phyloP scores from a whole-genome alignment of 2,329 filamentous ascomycete genomes.

The Talaromyces verruculosus region DNA sequence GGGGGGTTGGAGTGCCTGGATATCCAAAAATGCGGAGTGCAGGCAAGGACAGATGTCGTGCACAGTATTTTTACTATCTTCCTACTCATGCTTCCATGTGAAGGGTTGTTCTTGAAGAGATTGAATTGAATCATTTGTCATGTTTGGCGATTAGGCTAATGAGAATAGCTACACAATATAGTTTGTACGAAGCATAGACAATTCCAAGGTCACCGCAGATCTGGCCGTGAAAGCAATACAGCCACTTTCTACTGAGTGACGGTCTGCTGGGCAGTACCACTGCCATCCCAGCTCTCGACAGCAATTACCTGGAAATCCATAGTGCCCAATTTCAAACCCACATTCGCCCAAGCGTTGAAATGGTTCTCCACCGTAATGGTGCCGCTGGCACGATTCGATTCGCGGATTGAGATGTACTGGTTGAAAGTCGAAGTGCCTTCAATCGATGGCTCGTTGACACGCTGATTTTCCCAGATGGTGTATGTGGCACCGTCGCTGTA shows the following conservation, averaged over 20 bases:
- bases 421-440: conserved; percentile 43
- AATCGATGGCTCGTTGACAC: conserved; percentile 44
- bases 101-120: background rate
- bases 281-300: conserved; percentile 35
- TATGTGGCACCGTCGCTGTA: conserved; percentile 40
- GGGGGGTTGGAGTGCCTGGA: background rate
- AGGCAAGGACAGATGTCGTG: background rate
- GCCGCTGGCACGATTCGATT: conserved; percentile 35
- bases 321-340: conserved; percentile 36
- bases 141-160: background rate
- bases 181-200: background rate
- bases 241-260: background rate
- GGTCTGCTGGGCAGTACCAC: background rate
- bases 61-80: background rate
- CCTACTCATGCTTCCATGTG: background rate
- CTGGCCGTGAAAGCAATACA: background rate
- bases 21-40: background rate
- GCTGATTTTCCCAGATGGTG: conserved; percentile 39
- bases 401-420: conserved; percentile 47
- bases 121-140: background rate
- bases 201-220: background rate
- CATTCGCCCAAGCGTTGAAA: conserved; percentile 38
- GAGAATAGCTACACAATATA: background rate
- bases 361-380: conserved; percentile 40
- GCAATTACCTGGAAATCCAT: conserved; percentile 46